These are phyloP conservation scores for Heimioporus sp. DNA, from an alignment of 768 basidiomycete genomes.

Conservation along the genomic window DNA sequence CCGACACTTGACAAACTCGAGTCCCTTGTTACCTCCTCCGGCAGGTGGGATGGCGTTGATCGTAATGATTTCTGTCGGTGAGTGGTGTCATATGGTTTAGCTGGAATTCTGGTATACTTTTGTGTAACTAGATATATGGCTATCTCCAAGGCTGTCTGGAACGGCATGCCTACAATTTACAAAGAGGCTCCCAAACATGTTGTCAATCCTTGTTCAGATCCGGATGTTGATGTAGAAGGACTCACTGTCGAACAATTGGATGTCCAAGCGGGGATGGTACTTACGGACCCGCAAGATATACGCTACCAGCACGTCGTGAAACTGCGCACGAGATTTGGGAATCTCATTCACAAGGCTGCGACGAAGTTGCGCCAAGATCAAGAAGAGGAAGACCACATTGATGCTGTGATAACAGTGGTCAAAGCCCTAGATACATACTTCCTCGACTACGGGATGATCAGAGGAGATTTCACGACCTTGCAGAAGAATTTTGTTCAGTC, in stretches of 20 bases:
- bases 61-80: constrained; percentile 87
- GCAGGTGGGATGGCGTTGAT: constrained; percentile 60
- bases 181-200: constrained; percentile 57
- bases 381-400: constrained; percentile 79
- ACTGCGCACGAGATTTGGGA: constrained; percentile 64
- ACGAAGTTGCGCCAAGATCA: constrained; percentile 56
- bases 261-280: constrained; percentile 70
- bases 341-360: constrained; percentile 66
- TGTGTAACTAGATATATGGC: constrained; percentile 54
- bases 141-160: constrained; percentile 72
- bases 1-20: constrained; percentile 72
- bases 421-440: constrained; percentile 76
- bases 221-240: constrained; percentile 63
- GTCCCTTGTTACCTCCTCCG: constrained; percentile 47
- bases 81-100: constrained; percentile 12
- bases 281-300: constrained; percentile 70
- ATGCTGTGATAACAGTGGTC: constrained; percentile 73
- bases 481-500: constrained; percentile 46
- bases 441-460: constrained; percentile 64
- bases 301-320: constrained; percentile 64
- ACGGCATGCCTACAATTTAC: constrained; percentile 69
- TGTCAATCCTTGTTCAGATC: constrained; percentile 54
- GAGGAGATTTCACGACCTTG: constrained; percentile 56
- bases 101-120: neutral
- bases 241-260: constrained; percentile 65